These are phyloP conservation scores for Gliomastix tumulicola DNA, from an alignment of 2,329 filamentous ascomycete species.

Conservation along the genomic window DNA sequence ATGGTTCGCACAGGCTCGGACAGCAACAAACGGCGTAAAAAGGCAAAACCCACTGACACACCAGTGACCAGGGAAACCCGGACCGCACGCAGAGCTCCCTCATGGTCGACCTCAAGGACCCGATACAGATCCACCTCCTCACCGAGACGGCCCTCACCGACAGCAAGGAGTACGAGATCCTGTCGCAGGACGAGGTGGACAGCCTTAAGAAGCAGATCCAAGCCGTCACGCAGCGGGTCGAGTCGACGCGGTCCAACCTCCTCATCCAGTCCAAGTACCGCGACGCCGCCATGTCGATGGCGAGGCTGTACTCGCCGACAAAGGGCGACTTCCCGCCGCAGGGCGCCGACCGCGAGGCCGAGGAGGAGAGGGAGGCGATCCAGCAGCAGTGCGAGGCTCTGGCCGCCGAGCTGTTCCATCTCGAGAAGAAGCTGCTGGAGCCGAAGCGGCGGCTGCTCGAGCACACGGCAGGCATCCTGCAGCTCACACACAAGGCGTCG, in stretches of 20 bases:
- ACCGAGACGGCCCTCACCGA: constrained; percentile 91
- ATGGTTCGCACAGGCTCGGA: no score
- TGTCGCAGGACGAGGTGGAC: constrained; percentile 90
- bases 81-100: constrained; percentile 46
- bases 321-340: constrained; percentile 40
- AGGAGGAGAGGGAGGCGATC: constrained; percentile 67
- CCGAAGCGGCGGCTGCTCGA: constrained; percentile 72
- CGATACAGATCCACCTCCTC: constrained; percentile 81
- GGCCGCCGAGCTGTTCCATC: constrained; percentile 68
- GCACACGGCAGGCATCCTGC: constrained; percentile 88
- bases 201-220: constrained; percentile 81
- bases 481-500: constrained; percentile 78
- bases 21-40: no score
- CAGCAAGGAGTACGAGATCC: constrained; percentile 74
- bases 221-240: constrained; percentile 67
- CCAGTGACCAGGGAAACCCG: constrained; percentile 46
- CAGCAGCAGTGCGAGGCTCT: constrained; percentile 82
- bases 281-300: constrained; percentile 84
- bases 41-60: no score
- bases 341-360: constrained; percentile 49
- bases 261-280: constrained; percentile 89
- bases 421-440: constrained; percentile 71
- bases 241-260: constrained; percentile 74
- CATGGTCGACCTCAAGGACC: constrained; percentile 58
- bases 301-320: constrained; percentile 66